These are phyloP conservation scores for Helicostylum pulchrum DNA, from an alignment of 192 early-diverging fungal genomes.

Conservation along the genomic window DNA sequence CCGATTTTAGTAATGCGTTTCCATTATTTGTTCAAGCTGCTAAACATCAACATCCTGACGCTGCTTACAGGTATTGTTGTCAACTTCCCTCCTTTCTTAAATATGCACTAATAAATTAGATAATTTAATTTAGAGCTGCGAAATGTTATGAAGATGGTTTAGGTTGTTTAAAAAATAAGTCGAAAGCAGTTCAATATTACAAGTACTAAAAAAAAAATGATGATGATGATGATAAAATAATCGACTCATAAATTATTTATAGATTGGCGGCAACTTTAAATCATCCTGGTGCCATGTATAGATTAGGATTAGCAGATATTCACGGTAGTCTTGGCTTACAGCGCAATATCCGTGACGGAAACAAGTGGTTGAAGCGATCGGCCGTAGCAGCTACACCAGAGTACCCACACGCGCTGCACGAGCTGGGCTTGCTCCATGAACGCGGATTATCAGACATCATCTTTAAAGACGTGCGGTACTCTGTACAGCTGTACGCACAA, in stretches of 20 bases:
- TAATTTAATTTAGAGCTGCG: slow-evolving; percentile 50
- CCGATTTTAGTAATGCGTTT: slow-evolving; percentile 63
- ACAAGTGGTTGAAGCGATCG: slow-evolving; percentile 61
- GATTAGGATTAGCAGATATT: slow-evolving; percentile 41
- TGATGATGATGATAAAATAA: too few species aligned
- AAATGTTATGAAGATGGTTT: slow-evolving; percentile 62
- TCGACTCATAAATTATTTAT: slow-evolving; percentile 1
- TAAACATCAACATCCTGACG: slow-evolving; percentile 60
- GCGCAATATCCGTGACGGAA: slow-evolving; percentile 54
- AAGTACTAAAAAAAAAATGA: slow-evolving; percentile 39
- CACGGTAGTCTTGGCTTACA: slow-evolving; percentile 53
- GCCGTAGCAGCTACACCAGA: slow-evolving; percentile 54
- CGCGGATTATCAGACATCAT: slow-evolving; percentile 38
- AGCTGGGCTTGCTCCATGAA: slow-evolving; percentile 55
- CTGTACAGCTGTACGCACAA: background rate
- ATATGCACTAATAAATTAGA: too few species aligned
- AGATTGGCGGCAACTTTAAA: slow-evolving; percentile 35
- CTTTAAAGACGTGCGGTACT: slow-evolving; percentile 10
- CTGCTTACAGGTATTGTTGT: slow-evolving; percentile 47
- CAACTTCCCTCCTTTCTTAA: too few species aligned
- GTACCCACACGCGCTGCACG: slow-evolving; percentile 59
- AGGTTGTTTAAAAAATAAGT: slow-evolving; percentile 53
- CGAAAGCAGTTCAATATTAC: slow-evolving; percentile 66
- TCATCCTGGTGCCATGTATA: slow-evolving; percentile 64
- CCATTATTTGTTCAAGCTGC: slow-evolving; percentile 60